Conservation (phyloP, 257 asterid species). For the Nicotiana paniculata region DNA sequence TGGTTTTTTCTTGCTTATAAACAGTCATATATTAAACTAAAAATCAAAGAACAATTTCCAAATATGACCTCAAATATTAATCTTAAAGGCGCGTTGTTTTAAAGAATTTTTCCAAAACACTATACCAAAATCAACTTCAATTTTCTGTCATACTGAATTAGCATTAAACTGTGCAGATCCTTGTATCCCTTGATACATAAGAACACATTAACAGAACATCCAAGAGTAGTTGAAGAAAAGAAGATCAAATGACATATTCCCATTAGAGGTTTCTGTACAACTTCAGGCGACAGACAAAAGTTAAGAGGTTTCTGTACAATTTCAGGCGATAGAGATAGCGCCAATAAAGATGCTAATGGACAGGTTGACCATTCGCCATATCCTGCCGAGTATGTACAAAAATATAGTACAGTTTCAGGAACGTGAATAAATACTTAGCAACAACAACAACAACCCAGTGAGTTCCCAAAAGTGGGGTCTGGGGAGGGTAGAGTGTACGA, state of each 20-base stretch:
- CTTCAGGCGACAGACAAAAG: slow-evolving; percentile 11
- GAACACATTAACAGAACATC: slow-evolving; percentile 4
- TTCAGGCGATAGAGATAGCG: slow-evolving; percentile 25
- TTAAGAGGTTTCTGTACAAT: background rate
- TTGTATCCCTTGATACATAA: background rate
- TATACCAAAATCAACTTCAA: background rate
- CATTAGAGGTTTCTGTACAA: slow-evolving; percentile 45
- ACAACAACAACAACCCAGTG: no score
- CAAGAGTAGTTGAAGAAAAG: slow-evolving; percentile 16
- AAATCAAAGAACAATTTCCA: no score
- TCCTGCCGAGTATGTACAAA: slow-evolving; percentile 54
- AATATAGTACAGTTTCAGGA: slow-evolving; percentile 41
- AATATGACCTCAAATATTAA: no score
- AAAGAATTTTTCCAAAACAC: background rate
- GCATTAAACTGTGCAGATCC: background rate
- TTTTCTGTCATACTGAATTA: background rate
- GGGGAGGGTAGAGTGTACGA: no score
- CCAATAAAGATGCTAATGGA: slow-evolving; percentile 22
- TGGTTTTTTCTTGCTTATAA: no score
- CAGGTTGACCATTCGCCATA: slow-evolving; percentile 23
- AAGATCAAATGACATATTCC: slow-evolving; percentile 18
- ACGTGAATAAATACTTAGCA: slow-evolving; percentile 28
- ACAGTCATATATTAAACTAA: no score
- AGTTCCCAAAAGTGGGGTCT: no score
- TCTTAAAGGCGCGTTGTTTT: no score